Conservation (phyloP, 2,329 filamentous ascomycete genomes). For the Epichloe uncinata region DNA sequence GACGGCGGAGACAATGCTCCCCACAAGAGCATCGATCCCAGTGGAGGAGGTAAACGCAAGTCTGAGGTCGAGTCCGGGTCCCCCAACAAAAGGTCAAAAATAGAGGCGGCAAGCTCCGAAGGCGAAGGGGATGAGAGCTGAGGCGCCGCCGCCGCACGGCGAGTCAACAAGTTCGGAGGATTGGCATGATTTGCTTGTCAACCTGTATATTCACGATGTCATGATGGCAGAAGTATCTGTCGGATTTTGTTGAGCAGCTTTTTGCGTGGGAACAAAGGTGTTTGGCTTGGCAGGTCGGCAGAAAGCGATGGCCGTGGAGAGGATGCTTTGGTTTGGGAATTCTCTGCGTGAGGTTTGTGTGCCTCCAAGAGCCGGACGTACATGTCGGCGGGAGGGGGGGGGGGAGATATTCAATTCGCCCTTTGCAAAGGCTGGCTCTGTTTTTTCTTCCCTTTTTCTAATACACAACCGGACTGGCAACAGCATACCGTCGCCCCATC, state of each 20-base stretch:
- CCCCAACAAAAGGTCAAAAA: conserved; percentile 44
- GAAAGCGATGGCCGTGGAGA: background rate
- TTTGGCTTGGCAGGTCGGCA: conserved; percentile 2
- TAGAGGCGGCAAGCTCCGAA: conserved; percentile 29
- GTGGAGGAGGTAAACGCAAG: conserved; percentile 47
- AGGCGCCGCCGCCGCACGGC: background rate
- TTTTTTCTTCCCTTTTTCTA: conserved; percentile 15
- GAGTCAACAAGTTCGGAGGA: background rate
- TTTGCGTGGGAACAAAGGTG: conserved; percentile 7
- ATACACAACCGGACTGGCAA: conserved; percentile 27
- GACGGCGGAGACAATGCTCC: conserved; percentile 13
- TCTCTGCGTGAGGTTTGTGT: background rate
- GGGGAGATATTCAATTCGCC: background rate
- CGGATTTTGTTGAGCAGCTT: conserved; percentile 7
- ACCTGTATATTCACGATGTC: conserved; percentile 21
- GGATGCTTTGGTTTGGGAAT: background rate
- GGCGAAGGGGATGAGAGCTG: conserved; percentile 20
- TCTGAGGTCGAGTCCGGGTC: conserved; percentile 35
- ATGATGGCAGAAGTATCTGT: conserved; percentile 17
- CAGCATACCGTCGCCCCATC: conserved; percentile 15
- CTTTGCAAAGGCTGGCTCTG: conserved; percentile 6
- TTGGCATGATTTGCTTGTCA: conserved; percentile 1
- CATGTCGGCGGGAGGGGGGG: background rate
- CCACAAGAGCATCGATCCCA: conserved; percentile 13
- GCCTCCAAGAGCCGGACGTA: background rate